These are phyloP conservation scores for Ceratocystis destructans DNA, from an alignment of 2,329 filamentous ascomycete species.

Conservation along the genomic window DNA sequence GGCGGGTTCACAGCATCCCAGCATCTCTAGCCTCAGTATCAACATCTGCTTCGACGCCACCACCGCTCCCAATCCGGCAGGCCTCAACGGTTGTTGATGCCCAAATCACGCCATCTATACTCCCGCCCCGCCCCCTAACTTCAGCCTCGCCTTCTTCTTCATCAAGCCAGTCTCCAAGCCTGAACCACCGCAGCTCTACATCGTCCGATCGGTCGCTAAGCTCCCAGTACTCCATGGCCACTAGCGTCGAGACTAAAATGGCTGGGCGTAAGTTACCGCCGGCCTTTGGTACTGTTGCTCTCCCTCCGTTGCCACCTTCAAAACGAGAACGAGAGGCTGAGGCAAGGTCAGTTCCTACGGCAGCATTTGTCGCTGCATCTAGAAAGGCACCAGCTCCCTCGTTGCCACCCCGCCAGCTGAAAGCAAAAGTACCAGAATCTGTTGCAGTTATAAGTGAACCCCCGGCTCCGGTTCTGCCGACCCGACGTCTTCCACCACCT, in stretches of 20 bases:
- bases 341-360: slow-evolving; percentile 30
- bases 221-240: slow-evolving; percentile 39
- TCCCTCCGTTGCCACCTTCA: slow-evolving; percentile 44
- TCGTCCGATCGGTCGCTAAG: slow-evolving; percentile 44
- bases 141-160: background rate
- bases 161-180: background rate
- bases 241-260: slow-evolving; percentile 34
- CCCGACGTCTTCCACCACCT: slow-evolving; percentile 31
- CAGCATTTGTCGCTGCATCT: slow-evolving; percentile 4
- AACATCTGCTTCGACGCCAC: background rate
- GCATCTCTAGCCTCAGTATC: background rate
- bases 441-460: background rate
- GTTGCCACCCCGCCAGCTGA: background rate
- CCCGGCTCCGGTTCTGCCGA: slow-evolving; percentile 20
- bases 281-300: slow-evolving; percentile 39
- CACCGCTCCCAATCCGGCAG: background rate
- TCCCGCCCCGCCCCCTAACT: background rate
- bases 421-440: background rate
- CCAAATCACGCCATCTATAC: background rate
- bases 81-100: background rate
- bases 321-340: slow-evolving; percentile 40
- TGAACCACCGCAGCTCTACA: slow-evolving; percentile 39
- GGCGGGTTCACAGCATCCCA: slow-evolving; percentile 19
- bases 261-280: slow-evolving; percentile 40
- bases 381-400: slow-evolving; percentile 7